phyloP scores from a whole-genome alignment of 371 early-diverging fungal genomes.

The Globomyces sp. region DNA sequence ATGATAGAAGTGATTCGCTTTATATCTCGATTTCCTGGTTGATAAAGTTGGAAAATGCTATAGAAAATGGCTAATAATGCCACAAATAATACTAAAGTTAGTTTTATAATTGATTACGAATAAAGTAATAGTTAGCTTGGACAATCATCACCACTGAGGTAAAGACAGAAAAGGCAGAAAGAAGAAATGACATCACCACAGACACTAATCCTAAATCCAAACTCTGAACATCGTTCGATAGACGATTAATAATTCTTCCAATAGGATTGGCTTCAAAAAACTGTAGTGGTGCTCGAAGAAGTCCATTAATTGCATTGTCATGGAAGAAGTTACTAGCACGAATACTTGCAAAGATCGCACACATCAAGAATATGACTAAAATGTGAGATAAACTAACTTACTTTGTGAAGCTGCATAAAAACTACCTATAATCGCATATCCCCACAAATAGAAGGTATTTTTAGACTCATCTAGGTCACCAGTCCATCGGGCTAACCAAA shows the following conservation, averaged over 20 bases:
- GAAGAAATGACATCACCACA: background rate
- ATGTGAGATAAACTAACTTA: background rate
- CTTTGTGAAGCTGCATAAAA: slow-evolving; percentile 1
- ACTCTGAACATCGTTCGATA: slow-evolving; percentile 64
- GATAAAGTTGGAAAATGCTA: slow-evolving; percentile 28
- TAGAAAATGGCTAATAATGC: slow-evolving; percentile 2
- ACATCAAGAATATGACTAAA: background rate
- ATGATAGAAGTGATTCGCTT: slow-evolving; percentile 24
- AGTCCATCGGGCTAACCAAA: slow-evolving; percentile 1
- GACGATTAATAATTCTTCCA: slow-evolving; percentile 80
- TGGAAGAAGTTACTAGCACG: slow-evolving; percentile 39
- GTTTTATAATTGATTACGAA: slow-evolving; percentile 10
- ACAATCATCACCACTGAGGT: slow-evolving; percentile 4
- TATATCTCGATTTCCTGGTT: slow-evolving; percentile 31
- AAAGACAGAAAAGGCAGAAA: background rate
- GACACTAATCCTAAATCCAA: slow-evolving; percentile 7
- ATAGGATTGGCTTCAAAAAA: slow-evolving; percentile 88
- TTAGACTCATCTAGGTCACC: background rate
- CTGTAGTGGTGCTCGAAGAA: slow-evolving; percentile 68
- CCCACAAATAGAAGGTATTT: background rate
- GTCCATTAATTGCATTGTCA: slow-evolving; percentile 57
- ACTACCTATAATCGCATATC: slow-evolving; percentile 3
- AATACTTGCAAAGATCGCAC: slow-evolving; percentile 6
- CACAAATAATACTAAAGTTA: background rate
- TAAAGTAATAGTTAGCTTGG: background rate